Conservation (phyloP, 139 green algal genomes). For the Chlorella vulgaris region DNA sequence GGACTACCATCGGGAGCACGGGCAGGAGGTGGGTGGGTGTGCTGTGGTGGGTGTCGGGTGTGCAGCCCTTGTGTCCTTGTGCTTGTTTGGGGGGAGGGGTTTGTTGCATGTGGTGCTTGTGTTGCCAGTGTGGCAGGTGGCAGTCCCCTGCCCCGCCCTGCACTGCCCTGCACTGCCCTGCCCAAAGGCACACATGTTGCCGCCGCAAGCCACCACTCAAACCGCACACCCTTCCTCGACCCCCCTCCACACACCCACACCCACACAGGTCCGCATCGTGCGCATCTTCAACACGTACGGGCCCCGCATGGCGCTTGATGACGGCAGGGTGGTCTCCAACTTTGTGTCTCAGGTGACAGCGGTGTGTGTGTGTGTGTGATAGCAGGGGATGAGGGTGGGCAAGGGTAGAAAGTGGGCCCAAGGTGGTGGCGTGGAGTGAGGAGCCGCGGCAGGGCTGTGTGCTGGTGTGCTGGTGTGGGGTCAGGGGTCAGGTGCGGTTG, state of each 20-base stretch:
- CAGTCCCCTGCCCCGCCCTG: too few relatives aligned
- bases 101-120: background rate
- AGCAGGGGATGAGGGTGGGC: background rate
- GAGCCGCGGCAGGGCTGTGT: too few relatives aligned
- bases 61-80: too few relatives aligned
- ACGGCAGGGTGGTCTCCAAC: constrained; percentile 98
- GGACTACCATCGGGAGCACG: constrained; percentile 96
- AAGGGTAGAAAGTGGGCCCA: background rate
- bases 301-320: constrained; percentile 97
- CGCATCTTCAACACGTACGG: constrained; percentile 99
- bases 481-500: too few relatives aligned
- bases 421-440: background rate
- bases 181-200: too few relatives aligned
- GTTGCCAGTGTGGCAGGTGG: background rate
- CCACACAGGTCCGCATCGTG: constrained; percentile 86
- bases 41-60: background rate
- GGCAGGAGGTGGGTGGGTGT: constrained; percentile 60
- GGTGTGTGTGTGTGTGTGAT: background rate
- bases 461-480: too few relatives aligned
- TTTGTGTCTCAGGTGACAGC: constrained; percentile 93
- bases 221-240: too few relatives aligned
- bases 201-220: too few relatives aligned
- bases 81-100: too few relatives aligned
- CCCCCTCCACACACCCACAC: too few relatives aligned
- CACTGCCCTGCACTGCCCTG: too few relatives aligned